These are phyloP conservation scores for Galerina sulciceps DNA, from an alignment of 768 basidiomycete species.

Conservation along the genomic window DNA sequence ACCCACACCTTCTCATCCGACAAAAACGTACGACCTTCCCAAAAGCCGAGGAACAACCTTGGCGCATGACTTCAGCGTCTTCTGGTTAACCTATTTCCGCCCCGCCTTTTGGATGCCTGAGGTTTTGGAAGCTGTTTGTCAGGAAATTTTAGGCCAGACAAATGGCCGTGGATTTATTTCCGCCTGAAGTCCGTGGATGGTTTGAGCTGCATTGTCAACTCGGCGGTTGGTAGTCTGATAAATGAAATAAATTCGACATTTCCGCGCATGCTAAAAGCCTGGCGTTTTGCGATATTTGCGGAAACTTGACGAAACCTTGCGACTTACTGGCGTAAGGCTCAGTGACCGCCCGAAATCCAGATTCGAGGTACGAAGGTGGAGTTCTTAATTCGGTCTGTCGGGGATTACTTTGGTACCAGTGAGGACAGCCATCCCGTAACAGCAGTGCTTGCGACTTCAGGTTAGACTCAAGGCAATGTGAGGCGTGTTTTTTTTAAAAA, in stretches of 20 bases:
- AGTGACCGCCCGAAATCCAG: too few species aligned
- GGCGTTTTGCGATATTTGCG: too few species aligned
- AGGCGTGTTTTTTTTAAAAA: too few species aligned
- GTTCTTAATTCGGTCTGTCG: too few species aligned
- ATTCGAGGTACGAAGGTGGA: too few species aligned
- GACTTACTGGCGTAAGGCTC: neutral
- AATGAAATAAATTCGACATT: neutral
- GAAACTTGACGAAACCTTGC: neutral
- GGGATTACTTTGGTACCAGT: too few species aligned
- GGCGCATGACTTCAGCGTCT: neutral
- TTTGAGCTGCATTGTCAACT: neutral
- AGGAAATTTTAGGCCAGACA: neutral
- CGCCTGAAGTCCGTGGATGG: neutral
- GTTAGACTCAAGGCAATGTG: too few species aligned
- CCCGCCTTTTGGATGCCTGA: neutral
- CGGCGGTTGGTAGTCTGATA: neutral
- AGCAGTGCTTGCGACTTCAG: too few species aligned
- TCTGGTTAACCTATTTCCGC: neutral
- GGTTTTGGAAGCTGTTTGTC: neutral
- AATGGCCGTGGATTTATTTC: neutral
- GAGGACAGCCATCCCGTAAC: too few species aligned
- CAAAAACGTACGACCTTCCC: constrained; percentile 2
- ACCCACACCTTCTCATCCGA: neutral
- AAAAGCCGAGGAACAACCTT: constrained; percentile 9
- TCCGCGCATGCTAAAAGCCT: neutral